Evolutionary conservation across 345 rosid species (phyloP), one percentile per base, ranked within the genome.

Genomic region (Aquilaria sinensis): DNA sequence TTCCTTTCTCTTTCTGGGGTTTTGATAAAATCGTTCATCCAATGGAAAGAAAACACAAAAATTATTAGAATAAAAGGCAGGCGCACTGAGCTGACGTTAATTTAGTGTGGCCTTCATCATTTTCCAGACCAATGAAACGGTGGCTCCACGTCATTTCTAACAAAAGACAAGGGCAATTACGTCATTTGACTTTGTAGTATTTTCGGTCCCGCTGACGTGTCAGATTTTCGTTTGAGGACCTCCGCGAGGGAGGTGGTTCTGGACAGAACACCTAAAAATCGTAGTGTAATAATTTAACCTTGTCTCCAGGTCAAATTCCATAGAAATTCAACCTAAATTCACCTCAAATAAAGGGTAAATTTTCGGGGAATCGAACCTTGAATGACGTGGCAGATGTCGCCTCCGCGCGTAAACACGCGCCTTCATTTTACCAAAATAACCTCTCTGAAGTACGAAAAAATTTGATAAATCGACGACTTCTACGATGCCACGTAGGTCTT

Each of bases 241-340:
- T 5, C 43, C 43, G 43, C 43, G 43, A 37, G 43, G 43, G 43
- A 37, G 43, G 43, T 37, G 43, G 43, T 13, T 68, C 49, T n/a
- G 10, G 56, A 51, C 48, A 58, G 66, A 57, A 46, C 49, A 56
- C 48, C 58, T 16, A 63, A 61, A 63, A 61, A 41, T 57, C n/a
- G 49, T 31, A 50, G 48, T 53, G 79, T 71, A 69, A 68, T 72
- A 63, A 54, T 65, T 63, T 72, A 67, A 67, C 67, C 67, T 57
- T 54, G 62, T 58, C 66, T 37, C 57, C 12, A 1, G 63, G 86
- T 80, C 82, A 78, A 85, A 83, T 78, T 85, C 76, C 65, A 59
- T 51, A 57, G 84, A 83, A 82, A 85, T 83, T 83, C 80, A 81
- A 77, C 76, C 76, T 62, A 86, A 83, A 86, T 77, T 82, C 89